Base-by-base conservation (phyloP, 2,329 filamentous ascomycete species). In the Botrytis byssoidea region DNA sequence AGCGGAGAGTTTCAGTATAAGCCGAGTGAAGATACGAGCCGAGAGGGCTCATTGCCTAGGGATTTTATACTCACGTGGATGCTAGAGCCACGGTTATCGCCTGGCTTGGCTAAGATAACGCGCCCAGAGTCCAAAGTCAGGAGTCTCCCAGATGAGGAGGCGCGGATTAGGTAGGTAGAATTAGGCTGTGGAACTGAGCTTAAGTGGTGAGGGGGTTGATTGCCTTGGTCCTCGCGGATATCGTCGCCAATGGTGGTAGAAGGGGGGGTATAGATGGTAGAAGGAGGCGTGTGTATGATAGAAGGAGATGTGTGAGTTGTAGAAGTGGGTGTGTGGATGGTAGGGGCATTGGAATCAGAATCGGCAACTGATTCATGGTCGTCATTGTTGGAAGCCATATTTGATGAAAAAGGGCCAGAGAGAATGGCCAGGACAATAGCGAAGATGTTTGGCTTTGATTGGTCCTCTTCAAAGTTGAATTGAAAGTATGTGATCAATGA, bases 121-220 rank as follows among this genome's bases (percentile, higher is more conserved):
- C 14, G 9, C 0, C 70, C 70, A 48, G 37, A 37, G 14, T 72
- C 29, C 29, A 67, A 18, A 46, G 46, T 67, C 0, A 72, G 32
- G 29, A 72, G 63, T 40, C n/a, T 67, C 2, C 70, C 70, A 37
- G 70, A 72, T 32, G 48, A 67, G 18, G 35, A 32, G 29, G 70
- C 35, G 29, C 70, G 70, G 12, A 72, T 72, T 1, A 60, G 9
- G 16, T 48, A 72, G 29, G 48, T 72, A 8, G 22, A 67, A 18
- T 37, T 20, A 22, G 70, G 61, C 37, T 40, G 25, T 12, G 70
- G 70, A n/a, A 48, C 48, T 5, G 70, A 72, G 63, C 70, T 67
- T 46, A 44, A 35, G 12, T 20, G 48, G 8, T 37, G 25, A 32
- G 20, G 8, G 10, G 6, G 1, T n/a, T 66, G 32, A 37, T 46